These are phyloP conservation scores for Endoconidiophora polonica DNA, from an alignment of 2,329 filamentous ascomycete genomes.

Conservation along the genomic window DNA sequence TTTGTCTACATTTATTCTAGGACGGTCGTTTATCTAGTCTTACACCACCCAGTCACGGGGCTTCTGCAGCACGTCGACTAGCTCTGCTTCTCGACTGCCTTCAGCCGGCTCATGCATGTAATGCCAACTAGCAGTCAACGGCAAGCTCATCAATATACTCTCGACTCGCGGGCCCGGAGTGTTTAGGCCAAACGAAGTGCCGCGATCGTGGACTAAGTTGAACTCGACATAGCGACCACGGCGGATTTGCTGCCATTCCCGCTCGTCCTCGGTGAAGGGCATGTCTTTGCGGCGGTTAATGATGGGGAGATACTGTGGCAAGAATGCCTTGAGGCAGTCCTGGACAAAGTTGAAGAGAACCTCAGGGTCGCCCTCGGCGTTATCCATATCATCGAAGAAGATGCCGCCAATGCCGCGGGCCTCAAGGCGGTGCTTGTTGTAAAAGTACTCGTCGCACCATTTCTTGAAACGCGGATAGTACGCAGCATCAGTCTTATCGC, in stretches of 20 bases:
- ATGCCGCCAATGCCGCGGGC: conserved; percentile 82
- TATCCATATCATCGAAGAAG: conserved; percentile 96
- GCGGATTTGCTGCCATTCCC: conserved; percentile 91
- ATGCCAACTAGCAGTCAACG: conserved; percentile 80
- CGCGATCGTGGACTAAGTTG: conserved; percentile 91
- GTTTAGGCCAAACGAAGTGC: conserved; percentile 84
- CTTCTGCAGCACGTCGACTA: conserved; percentile 54
- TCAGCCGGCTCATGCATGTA: conserved; percentile 84
- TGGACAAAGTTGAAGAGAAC: conserved; percentile 80
- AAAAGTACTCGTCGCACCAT: conserved; percentile 98
- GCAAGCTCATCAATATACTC: conserved; percentile 94
- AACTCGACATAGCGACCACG: conserved; percentile 96
- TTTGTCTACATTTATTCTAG: neutral
- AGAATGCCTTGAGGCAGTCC: conserved; percentile 69
- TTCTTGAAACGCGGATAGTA: conserved; percentile 94
- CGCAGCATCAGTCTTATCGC: conserved; percentile 77
- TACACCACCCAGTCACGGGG: conserved; percentile 50
- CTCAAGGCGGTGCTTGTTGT: conserved; percentile 79
- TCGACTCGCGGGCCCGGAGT: conserved; percentile 84
- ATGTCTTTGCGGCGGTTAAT: conserved; percentile 78
- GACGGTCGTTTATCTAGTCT: neutral
- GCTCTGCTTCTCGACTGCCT: conserved; percentile 58
- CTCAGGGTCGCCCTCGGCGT: conserved; percentile 69
- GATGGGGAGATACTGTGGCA: conserved; percentile 83
- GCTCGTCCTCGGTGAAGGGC: conserved; percentile 72